Evolutionary conservation across 1,284 basidiomycete genomes (phyloP).

Genomic region (Puccinia horiana): DNA sequence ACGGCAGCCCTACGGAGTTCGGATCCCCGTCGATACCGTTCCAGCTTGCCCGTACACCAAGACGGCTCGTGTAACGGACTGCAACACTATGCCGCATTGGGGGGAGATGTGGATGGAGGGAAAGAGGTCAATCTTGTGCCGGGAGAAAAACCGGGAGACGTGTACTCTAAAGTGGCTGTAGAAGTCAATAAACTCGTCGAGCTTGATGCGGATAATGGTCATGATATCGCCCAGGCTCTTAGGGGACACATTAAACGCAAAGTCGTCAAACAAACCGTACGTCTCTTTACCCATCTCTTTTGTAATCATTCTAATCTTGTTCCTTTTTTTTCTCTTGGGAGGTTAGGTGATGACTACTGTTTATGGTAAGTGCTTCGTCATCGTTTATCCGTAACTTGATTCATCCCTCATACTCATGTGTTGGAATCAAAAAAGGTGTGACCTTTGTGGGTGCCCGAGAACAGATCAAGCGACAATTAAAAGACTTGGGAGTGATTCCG

Average conservation of each 20-base stretch:
- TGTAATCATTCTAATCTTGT: constrained; percentile 31
- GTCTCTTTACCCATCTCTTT: constrained; percentile 53
- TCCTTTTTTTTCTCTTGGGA: neutral
- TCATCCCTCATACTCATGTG: no score
- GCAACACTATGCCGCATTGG: constrained; percentile 97
- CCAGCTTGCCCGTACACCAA: constrained; percentile 87
- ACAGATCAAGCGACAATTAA: constrained; percentile 88
- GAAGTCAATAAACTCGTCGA: constrained; percentile 67
- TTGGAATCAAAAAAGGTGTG: constrained; percentile 62
- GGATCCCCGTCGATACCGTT: constrained; percentile 72
- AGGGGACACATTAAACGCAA: constrained; percentile 83
- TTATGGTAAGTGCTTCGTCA: constrained; percentile 69
- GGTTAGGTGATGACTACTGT: constrained; percentile 94
- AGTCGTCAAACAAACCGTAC: constrained; percentile 94
- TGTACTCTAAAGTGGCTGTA: constrained; percentile 89
- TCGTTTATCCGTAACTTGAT: no score
- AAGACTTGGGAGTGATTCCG: constrained; percentile 73
- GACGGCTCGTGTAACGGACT: constrained; percentile 98
- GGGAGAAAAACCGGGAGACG: constrained; percentile 86
- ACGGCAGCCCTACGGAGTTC: constrained; percentile 72
- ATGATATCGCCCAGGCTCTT: constrained; percentile 68
- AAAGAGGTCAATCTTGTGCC: constrained; percentile 87
- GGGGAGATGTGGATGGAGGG: constrained; percentile 86
- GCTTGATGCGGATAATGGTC: constrained; percentile 63
- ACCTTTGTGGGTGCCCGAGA: constrained; percentile 93